Conservation (phyloP, 1,284 basidiomycete species). For the Ganoderma lingzhi region DNA sequence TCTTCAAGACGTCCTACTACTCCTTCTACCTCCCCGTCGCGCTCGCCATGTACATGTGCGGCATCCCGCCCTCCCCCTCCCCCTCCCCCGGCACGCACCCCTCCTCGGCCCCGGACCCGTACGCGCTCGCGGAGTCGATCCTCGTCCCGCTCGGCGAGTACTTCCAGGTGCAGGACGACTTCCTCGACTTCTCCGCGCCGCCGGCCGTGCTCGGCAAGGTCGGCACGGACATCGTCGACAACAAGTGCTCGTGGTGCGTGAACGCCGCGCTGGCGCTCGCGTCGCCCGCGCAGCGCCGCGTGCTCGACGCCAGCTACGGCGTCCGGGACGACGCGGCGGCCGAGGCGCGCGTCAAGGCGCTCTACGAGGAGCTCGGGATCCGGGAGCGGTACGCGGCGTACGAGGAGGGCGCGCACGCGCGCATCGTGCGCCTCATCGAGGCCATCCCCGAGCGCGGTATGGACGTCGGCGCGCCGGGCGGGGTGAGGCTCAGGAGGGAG, state of each 20-base stretch:
- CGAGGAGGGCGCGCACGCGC: constrained; percentile 79
- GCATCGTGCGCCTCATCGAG: constrained; percentile 73
- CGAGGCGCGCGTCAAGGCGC: constrained; percentile 77
- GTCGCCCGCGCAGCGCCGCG: constrained; percentile 59
- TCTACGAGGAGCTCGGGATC: constrained; percentile 81
- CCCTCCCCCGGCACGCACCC: constrained; percentile 32
- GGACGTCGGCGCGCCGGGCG: constrained; percentile 33
- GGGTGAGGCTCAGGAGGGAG: constrained; percentile 74
- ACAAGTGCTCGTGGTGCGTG: constrained; percentile 99
- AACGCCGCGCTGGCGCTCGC: constrained; percentile 84
- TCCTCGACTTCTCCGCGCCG: constrained; percentile 91
- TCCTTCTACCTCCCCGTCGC: constrained; percentile 99
- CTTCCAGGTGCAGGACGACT: constrained; percentile 99
- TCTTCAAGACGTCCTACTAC: constrained; percentile 99
- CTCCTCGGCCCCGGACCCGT: constrained; percentile 56
- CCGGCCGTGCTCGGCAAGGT: constrained; percentile 97
- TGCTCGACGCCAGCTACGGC: constrained; percentile 88
- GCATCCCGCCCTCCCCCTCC: constrained; percentile 61
- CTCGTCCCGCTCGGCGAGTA: constrained; percentile 96
- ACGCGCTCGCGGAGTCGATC: constrained; percentile 84
- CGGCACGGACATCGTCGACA: constrained; percentile 98
- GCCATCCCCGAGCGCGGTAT: constrained; percentile 65
- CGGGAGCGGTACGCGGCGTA: constrained; percentile 77
- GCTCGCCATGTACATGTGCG: constrained; percentile 86
- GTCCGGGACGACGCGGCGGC: constrained; percentile 69